A percentile compares a stretch with the other conserved stretches of the same genome.
These are phyloP conservation scores for Melastoma malabathricum DNA, from an alignment of 345 rosid species.

Conservation along the genomic window DNA sequence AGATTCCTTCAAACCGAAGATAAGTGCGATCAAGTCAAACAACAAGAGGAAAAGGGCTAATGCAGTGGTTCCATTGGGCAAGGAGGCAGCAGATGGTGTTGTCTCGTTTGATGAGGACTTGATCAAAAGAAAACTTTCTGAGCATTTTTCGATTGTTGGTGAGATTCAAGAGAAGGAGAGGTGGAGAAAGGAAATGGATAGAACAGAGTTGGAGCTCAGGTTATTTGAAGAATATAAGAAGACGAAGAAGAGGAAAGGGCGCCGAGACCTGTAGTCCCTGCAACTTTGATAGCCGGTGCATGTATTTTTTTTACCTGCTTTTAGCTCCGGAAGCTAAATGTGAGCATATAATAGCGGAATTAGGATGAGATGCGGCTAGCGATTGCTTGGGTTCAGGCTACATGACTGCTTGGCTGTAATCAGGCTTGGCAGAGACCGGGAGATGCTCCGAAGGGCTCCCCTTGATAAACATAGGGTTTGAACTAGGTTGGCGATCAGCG, in stretches of 20 bases:
- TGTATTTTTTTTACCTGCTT: too few relatives aligned
- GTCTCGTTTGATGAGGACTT: slow-evolving; percentile 23
- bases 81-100: slow-evolving; percentile 5
- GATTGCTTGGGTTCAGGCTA: too few relatives aligned
- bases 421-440: too few relatives aligned
- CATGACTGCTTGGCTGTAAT: too few relatives aligned
- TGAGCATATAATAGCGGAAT: too few relatives aligned
- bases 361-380: too few relatives aligned
- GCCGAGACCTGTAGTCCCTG: slow-evolving; percentile 12
- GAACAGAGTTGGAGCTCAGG: slow-evolving; percentile 16
- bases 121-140: slow-evolving; percentile 35
- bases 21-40: slow-evolving; percentile 17
- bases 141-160: slow-evolving; percentile 37
- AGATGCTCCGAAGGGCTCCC: too few relatives aligned
- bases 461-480: too few relatives aligned
- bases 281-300: not conserved
- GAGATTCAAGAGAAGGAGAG: slow-evolving; percentile 52
- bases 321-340: too few relatives aligned
- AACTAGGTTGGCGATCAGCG: too few relatives aligned
- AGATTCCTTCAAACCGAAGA: slow-evolving; percentile 38
- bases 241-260: slow-evolving; percentile 25
- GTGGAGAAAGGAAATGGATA: slow-evolving; percentile 30
- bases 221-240: slow-evolving; percentile 39
- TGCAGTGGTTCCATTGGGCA: slow-evolving; percentile 7
- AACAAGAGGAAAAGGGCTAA: slow-evolving; percentile 45